phyloP scores from a whole-genome alignment of 805 yeast species.

The Candida adriatica region DNA sequence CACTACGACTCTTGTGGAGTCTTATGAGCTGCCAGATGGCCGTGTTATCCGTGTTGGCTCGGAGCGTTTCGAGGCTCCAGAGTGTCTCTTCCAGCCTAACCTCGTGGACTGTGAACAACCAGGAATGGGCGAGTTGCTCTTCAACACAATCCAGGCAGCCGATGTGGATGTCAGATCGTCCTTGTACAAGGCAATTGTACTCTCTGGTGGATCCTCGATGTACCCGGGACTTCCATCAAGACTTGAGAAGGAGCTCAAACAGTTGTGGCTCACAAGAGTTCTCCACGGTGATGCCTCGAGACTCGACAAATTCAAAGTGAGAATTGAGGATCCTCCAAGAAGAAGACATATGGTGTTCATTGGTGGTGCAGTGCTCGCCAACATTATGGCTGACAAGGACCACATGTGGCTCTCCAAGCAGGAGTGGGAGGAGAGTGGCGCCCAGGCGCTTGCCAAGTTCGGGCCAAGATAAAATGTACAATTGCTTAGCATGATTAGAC shows the following conservation, averaged over 20 bases:
- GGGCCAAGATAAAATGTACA: slow-evolving; percentile 85
- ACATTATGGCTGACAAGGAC: slow-evolving; percentile 96
- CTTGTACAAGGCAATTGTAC: slow-evolving; percentile 83
- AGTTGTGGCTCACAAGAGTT: slow-evolving; percentile 88
- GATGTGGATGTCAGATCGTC: slow-evolving; percentile 90
- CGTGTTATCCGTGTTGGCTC: slow-evolving; percentile 89
- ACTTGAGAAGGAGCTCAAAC: slow-evolving; percentile 92
- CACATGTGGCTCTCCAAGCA: slow-evolving; percentile 96
- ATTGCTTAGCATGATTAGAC: too few relatives aligned
- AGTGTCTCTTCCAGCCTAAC: slow-evolving; percentile 93
- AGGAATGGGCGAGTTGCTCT: slow-evolving; percentile 89
- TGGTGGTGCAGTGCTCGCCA: slow-evolving; percentile 97
- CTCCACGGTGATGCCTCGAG: slow-evolving; percentile 82
- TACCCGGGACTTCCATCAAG: slow-evolving; percentile 97
- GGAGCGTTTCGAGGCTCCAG: slow-evolving; percentile 95
- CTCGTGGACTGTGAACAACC: slow-evolving; percentile 95
- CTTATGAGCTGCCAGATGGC: slow-evolving; percentile 94
- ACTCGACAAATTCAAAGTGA: slow-evolving; percentile 85
- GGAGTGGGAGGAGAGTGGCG: slow-evolving; percentile 98
- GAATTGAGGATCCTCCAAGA: slow-evolving; percentile 98
- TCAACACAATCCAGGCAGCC: slow-evolving; percentile 89
- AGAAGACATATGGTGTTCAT: slow-evolving; percentile 98
- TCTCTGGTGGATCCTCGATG: slow-evolving; percentile 98
- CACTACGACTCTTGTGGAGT: slow-evolving; percentile 91
- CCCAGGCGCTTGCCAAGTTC: slow-evolving; percentile 74